These are phyloP conservation scores for Entophlyctis helioformis DNA, from an alignment of 192 early-diverging fungal species.

Conservation along the genomic window DNA sequence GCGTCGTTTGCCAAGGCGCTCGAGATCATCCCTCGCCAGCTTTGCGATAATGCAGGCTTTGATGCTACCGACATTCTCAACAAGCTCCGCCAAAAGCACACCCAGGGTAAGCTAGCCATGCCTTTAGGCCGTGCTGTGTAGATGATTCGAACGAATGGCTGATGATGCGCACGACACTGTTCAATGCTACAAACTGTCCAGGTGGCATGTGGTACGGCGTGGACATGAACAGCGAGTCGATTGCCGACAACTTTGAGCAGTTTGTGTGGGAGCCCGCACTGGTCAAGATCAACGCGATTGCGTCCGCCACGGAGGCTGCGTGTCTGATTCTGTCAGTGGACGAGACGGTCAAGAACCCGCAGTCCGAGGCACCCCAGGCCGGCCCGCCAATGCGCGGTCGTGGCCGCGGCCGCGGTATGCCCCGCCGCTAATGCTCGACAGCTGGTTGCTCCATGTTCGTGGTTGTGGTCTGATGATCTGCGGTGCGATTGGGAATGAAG, in stretches of 20 bases:
- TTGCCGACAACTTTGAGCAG: conserved; percentile 78
- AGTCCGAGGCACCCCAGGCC: conserved; percentile 58
- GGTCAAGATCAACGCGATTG: conserved; percentile 94
- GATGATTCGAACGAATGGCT: too few species aligned
- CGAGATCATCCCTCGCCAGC: conserved; percentile 95
- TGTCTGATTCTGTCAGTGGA: conserved; percentile 93
- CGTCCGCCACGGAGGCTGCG: conserved; percentile 89
- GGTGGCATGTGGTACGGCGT: conserved; percentile 83
- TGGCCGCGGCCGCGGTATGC: conserved; percentile 16
- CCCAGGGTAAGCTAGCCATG: conserved; percentile 29
- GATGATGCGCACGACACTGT: too few species aligned
- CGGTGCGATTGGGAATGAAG: not conserved
- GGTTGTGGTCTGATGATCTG: conserved; percentile 1
- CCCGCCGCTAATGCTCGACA: not conserved
- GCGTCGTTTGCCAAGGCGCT: conserved; percentile 88
- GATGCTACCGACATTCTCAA: conserved; percentile 97
- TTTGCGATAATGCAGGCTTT: conserved; percentile 97
- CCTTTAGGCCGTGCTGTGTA: too few species aligned
- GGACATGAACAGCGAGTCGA: conserved; percentile 77
- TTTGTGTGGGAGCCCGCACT: conserved; percentile 99
- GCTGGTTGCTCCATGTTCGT: too few species aligned
- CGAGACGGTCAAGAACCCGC: conserved; percentile 91
- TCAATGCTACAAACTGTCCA: too few species aligned
- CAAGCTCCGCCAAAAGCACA: conserved; percentile 89
- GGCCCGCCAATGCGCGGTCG: conserved; percentile 13